Evolutionary conservation across 2,329 filamentous ascomycete genomes (phyloP).

Genomic region (Sclerotiophoma versabilis): DNA sequence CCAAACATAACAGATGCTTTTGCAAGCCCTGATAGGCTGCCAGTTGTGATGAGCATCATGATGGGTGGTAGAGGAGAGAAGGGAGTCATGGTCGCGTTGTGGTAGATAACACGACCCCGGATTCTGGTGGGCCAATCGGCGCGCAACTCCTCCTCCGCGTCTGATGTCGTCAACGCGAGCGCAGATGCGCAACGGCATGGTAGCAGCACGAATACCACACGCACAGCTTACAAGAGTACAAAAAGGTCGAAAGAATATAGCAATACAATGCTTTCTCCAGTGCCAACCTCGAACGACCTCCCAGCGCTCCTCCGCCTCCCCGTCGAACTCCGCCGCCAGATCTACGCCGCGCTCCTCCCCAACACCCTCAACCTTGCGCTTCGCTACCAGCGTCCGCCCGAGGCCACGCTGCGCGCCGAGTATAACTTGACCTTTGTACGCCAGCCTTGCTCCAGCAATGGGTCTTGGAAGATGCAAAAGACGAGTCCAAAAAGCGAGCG

Average conservation of each 20-base stretch:
- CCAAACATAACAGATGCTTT: conserved; percentile 25
- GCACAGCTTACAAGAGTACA: neutral
- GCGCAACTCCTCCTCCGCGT: conserved; percentile 5
- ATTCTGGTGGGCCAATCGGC: conserved; percentile 27
- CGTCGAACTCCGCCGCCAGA: conserved; percentile 53
- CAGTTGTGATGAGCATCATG: conserved; percentile 36
- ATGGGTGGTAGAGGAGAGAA: conserved; percentile 21
- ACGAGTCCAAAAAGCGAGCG: conserved; percentile 33
- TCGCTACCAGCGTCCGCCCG: conserved; percentile 25
- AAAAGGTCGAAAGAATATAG: neutral
- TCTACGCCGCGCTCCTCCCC: conserved; percentile 54
- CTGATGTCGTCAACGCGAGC: conserved; percentile 23
- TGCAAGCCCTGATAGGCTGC: conserved; percentile 39
- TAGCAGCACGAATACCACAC: neutral
- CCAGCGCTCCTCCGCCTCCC: conserved; percentile 50
- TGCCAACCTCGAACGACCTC: conserved; percentile 13
- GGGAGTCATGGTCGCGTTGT: conserved; percentile 30
- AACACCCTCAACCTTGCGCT: conserved; percentile 44
- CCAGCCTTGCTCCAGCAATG: conserved; percentile 25
- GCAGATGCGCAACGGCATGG: neutral
- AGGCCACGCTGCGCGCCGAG: conserved; percentile 29
- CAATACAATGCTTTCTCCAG: conserved; percentile 21
- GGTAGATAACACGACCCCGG: conserved; percentile 21
- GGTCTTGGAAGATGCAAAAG: conserved; percentile 40
- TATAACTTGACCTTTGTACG: conserved; percentile 44